Evolutionary conservation across 345 rosid genomes (phyloP), one percentile per base, ranked within the genome.

Genomic region (Geranium brycei): DNA sequence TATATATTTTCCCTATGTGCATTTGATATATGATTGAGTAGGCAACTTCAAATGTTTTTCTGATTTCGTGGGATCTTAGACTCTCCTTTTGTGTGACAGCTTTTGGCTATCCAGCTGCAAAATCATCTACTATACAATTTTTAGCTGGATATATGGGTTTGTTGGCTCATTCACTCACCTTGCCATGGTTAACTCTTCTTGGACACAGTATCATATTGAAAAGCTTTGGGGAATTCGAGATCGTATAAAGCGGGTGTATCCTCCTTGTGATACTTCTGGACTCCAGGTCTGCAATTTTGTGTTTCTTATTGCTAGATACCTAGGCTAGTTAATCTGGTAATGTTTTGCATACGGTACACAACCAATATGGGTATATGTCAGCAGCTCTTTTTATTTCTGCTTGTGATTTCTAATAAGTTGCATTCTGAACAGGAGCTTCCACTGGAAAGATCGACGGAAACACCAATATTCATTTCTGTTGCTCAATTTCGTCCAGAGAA

Each of bases 401-500:
- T 32, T 32, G 38, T 32, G 38, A 32, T 77, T 69, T 3, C 51
- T 78, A 70, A 69, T 62, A 23, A 63, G 23, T 31, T 68, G 63
- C n/a, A 15, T 38, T 28, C 28, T 60, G 59, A 63, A 66, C 81
- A 93, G 99, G 81, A 30, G 1, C 86, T 90, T 79, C 85, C 99
- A 66, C 72, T 88, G 75, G 85, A 86, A 79, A 78, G 97, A 76
- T 69, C 87, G 7, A 66, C 72, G 17, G 71, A 76, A 71, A 68
- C 67, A 57, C 97, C 97, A 7, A 68, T 66, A 28, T 75, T 93
- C 59, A 86, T 93, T 69, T 93, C 96, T 0, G 91, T 93, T 61
- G 95, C 97, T 31, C 99, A 93, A 64, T 93, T 93, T 79, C 97
- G 97, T 71, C 99, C 97, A 59, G 99, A 93, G 89, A 93, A 93